Evolutionary conservation across 805 yeast species (phyloP), one percentile per base, ranked within the genome.

Genomic region (Blastobotrys parvus): DNA sequence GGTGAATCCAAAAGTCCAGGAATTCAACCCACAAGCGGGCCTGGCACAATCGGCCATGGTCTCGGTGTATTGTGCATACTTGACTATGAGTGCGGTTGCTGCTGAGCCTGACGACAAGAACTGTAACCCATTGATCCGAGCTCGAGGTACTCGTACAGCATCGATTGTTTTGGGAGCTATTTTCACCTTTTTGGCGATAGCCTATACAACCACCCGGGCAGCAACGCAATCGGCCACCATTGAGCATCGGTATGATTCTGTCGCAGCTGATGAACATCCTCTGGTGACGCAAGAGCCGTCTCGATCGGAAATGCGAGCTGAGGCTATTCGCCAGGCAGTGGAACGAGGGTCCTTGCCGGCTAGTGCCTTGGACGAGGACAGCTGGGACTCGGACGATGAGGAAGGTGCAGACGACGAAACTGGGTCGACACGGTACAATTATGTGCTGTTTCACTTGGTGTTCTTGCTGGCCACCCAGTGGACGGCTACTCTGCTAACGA

Each of bases 41-140:
- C 69, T 92, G 39, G 97, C 98, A 2, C 99, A 92, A 67, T 74
- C 95, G 8, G 88, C 95, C 13, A 89, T 94, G 89, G 97, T 94
- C 30, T 80, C 90, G 10, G 74, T 88, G 18, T 92, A 92, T 63
- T 87, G 97, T 62, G 83, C 97, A 0, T 92, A 92, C 59, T 68
- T 92, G 53, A 79, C 88, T 2, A 76, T 92, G 69, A 80, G 92
- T 46, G 98, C 97, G 0, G 94, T 92, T 53, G 82, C 95, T 1
- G 80, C 95, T 10, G 97, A 90, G 62, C 99, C 98, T 0, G 98
- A 92, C 64, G 97, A 90, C 65, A 78, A 73, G 58, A 68, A 70
- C 54, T 92, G 99, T 63, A 92, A 92, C 60, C 98, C 99, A 10
- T 69, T 92, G 48, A 78, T 90, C 15, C 75, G 97, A 52, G 84